Conservation (phyloP, 352 stramenopile genomes). For the Phytophthora multivora region DNA sequence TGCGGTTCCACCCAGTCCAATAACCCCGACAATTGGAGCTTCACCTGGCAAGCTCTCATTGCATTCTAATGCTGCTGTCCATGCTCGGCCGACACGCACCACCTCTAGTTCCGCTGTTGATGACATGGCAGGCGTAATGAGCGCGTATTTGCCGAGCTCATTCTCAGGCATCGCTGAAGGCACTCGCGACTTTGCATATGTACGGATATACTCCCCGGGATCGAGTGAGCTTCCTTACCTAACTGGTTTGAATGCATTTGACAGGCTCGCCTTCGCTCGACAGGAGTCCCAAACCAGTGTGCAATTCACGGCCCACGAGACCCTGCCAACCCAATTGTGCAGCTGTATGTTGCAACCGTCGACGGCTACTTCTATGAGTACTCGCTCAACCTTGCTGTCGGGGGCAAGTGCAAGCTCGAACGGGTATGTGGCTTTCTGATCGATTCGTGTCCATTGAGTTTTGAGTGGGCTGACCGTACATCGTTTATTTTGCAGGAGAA, state of each 20-base stretch:
- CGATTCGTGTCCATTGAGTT: not conserved
- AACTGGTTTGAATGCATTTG: conserved; percentile 7
- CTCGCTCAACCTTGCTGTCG: conserved; percentile 68
- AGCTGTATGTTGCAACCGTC: conserved; percentile 80
- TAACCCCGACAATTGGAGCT: conserved; percentile 16
- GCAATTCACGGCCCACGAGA: conserved; percentile 80
- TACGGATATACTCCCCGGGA: too few relatives aligned
- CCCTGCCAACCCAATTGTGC: conserved; percentile 48
- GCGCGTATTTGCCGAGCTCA: conserved; percentile 75
- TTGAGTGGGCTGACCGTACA: not conserved
- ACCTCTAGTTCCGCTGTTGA: conserved; percentile 58
- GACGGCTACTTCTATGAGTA: conserved; percentile 91
- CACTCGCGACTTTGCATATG: conserved; percentile 88
- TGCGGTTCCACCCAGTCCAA: conserved; percentile 16
- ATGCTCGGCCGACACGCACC: conserved; percentile 31
- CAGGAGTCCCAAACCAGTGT: conserved; percentile 75
- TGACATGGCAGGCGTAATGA: conserved; percentile 70
- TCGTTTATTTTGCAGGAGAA: conserved; percentile 62
- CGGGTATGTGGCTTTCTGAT: conserved; percentile 22
- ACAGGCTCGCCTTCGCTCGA: conserved; percentile 73
- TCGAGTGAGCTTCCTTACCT: conserved; percentile 27
- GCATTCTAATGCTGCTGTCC: conserved; percentile 9
- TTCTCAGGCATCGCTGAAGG: conserved; percentile 84
- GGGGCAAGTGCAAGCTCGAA: conserved; percentile 85
- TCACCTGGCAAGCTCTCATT: conserved; percentile 14